Evolutionary conservation across 768 basidiomycete species (phyloP).

Genomic region (Rhizopogon salebrosus): DNA sequence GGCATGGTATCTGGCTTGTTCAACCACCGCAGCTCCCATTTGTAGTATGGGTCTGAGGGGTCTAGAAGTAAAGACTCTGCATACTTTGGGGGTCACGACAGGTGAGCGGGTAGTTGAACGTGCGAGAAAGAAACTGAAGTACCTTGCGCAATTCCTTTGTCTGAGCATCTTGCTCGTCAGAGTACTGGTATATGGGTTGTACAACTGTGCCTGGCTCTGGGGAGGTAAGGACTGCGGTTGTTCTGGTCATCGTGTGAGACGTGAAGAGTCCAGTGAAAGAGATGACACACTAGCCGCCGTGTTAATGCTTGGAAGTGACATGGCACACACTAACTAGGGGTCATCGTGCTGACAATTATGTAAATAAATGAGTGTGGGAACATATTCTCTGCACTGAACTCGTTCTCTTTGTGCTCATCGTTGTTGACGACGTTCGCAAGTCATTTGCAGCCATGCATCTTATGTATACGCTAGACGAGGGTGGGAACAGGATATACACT

Average conservation of each 20-base stretch:
- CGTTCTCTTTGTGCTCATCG: neutral
- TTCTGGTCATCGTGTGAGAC: conserved; percentile 31
- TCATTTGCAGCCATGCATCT: conserved; percentile 72
- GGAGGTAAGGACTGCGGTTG: conserved; percentile 44
- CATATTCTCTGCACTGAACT: neutral
- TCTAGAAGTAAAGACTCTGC: conserved; percentile 61
- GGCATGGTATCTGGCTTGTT: conserved; percentile 53
- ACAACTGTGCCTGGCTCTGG: conserved; percentile 52
- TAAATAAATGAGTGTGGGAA: conserved; percentile 5
- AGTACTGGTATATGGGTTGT: conserved; percentile 53
- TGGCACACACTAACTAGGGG: neutral
- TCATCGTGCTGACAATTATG: neutral
- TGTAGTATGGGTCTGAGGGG: conserved; percentile 60
- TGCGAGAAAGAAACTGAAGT: conserved; percentile 11
- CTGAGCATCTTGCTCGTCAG: conserved; percentile 54
- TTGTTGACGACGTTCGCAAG: neutral
- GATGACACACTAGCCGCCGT: neutral
- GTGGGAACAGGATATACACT: conserved; percentile 83
- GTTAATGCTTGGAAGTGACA: no score
- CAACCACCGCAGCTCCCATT: conserved; percentile 79
- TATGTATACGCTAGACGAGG: conserved; percentile 84
- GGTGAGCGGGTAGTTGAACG: neutral
- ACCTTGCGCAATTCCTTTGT: conserved; percentile 63
- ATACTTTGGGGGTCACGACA: conserved; percentile 40
- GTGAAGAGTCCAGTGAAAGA: neutral